phyloP scores from a whole-genome alignment of 2,329 filamentous ascomycete species.

The Zasmidium citrigriseum region DNA sequence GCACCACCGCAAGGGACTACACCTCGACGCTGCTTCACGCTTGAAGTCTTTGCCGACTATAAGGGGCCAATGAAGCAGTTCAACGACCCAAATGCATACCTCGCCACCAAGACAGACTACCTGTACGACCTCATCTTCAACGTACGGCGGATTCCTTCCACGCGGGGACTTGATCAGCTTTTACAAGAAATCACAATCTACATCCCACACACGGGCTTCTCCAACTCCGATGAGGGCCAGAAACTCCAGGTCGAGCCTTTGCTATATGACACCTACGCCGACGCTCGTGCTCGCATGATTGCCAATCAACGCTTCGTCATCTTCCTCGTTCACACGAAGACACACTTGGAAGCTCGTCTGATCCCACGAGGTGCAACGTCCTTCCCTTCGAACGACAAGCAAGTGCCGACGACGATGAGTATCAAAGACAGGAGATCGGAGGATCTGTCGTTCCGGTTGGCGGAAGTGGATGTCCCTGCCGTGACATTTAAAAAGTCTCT shows the following conservation, averaged over 20 bases:
- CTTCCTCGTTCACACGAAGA: background rate
- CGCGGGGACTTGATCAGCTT: background rate
- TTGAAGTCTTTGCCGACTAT: background rate
- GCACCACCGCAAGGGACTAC: background rate
- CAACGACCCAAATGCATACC: background rate
- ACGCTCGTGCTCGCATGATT: background rate
- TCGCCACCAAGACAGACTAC: background rate
- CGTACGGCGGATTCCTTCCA: background rate
- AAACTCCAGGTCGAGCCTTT: background rate
- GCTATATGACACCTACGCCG: background rate
- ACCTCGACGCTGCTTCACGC: background rate
- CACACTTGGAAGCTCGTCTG: background rate
- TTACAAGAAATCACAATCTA: background rate
- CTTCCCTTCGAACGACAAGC: background rate
- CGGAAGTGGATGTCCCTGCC: too few relatives aligned
- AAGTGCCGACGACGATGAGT: background rate
- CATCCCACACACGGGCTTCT: background rate
- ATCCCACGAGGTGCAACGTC: background rate
- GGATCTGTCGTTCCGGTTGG: background rate
- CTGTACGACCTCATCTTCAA: constrained; percentile 3
- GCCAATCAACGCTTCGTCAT: background rate
- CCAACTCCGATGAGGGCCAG: too few relatives aligned
- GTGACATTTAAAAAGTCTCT: too few relatives aligned
- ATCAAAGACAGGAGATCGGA: background rate
- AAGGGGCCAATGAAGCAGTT: background rate